phyloP scores from a whole-genome alignment of 257 asterid genomes.

The Petrea volubilis region DNA sequence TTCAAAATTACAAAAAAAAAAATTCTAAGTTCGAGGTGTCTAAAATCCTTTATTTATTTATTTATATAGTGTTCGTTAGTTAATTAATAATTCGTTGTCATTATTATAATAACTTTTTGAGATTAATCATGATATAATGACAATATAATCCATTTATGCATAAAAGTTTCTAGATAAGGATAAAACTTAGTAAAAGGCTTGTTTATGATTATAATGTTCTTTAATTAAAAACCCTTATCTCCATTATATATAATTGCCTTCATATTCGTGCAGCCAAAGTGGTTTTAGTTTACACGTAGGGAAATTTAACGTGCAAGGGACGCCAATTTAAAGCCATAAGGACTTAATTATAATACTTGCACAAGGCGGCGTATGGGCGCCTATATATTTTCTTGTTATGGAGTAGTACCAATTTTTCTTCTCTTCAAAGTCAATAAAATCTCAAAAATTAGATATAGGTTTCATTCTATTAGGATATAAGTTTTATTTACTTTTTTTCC shows the following conservation, averaged over 20 bases:
- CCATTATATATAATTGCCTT: not conserved
- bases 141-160: too few relatives aligned
- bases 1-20: too few relatives aligned
- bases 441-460: conserved; percentile 14
- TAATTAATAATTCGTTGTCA: too few relatives aligned
- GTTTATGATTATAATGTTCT: not conserved
- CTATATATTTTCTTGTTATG: conserved; percentile 17
- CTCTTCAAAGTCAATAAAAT: not conserved
- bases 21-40: too few relatives aligned
- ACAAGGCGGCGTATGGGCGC: conserved; percentile 24
- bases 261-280: conserved; percentile 9
- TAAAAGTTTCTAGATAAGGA: not conserved
- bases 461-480: not conserved
- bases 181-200: not conserved
- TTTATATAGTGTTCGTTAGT: too few relatives aligned
- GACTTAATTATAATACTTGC: not conserved
- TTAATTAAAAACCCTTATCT: conserved; percentile 1
- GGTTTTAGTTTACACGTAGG: conserved; percentile 25
- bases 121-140: too few relatives aligned
- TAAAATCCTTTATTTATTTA: too few relatives aligned
- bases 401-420: conserved; percentile 3
- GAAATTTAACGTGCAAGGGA: conserved; percentile 41
- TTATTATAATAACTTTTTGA: too few relatives aligned
- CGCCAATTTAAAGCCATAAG: conserved; percentile 6
- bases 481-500: conserved; percentile 17